Percentiles rank a stretch among this genome's conserved stretches.
phyloP scores from a whole-genome alignment of 1,284 basidiomycete genomes.

The Boletus sp. region DNA sequence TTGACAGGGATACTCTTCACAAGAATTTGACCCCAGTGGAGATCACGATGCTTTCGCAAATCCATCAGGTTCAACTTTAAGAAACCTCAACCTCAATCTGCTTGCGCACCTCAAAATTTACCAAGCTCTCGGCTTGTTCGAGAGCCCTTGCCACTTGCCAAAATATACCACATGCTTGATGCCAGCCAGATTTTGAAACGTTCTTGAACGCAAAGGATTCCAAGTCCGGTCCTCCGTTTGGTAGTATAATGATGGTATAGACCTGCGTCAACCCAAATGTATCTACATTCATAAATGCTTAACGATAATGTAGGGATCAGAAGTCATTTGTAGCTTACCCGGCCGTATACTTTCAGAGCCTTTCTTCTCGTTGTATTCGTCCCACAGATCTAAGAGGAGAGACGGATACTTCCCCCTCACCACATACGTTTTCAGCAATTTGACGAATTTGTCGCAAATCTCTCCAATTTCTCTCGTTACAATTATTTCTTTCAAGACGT shows the following conservation, averaged over 20 bases:
- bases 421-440: conserved; percentile 76
- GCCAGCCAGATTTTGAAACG: conserved; percentile 61
- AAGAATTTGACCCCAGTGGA: conserved; percentile 97
- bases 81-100: not conserved
- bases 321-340: conserved; percentile 42
- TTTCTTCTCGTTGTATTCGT: conserved; percentile 66
- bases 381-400: conserved; percentile 79
- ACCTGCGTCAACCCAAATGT: conserved; percentile 69
- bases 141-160: conserved; percentile 85
- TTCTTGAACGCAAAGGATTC: conserved; percentile 72
- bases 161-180: conserved; percentile 82
- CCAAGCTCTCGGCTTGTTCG: conserved; percentile 71
- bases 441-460: conserved; percentile 72
- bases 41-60: conserved; percentile 79
- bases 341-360: conserved; percentile 86
- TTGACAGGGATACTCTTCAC: conserved; percentile 53
- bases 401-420: conserved; percentile 84
- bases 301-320: not conserved
- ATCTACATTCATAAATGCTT: conserved; percentile 44
- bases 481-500: conserved; percentile 84
- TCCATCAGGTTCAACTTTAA: conserved; percentile 7
- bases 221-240: conserved; percentile 86
- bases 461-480: conserved; percentile 78
- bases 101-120: conserved; percentile 77
- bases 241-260: conserved; percentile 86